Base-by-base conservation (phyloP, 2,329 filamentous ascomycete genomes). In the Parasarocladium wereldwijsianum region DNA sequence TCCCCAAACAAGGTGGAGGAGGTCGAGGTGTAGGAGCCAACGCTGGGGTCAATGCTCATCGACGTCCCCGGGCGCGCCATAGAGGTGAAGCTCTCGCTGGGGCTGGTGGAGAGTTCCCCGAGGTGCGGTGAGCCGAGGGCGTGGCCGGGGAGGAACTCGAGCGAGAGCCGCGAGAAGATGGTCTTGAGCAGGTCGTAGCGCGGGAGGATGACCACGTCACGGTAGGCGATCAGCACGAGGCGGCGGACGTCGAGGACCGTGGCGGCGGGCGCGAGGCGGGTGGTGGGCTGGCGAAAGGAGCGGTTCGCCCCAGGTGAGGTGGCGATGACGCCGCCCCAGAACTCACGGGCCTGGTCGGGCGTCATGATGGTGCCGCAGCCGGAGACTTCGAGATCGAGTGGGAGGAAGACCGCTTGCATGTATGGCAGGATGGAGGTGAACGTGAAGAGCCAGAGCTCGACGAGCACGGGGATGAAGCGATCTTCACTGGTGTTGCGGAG, bases 361-460 rank as follows among this genome's bases (percentile, higher is more conserved):
- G 68, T 76, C 68, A 96, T 77, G 32, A 96, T 68, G 0, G 72
- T 63, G 11, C 90, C 90, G 26, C 70, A 69, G 5, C 87, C 90
- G 31, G 83, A 77, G 48, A 98, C 93, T 49, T 98, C 90, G 8
- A 93, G 69, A 45, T 98, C 90, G 1, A 98, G 59, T 0, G 86
- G 90, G 2, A 98, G 60, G 47, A 98, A 94, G 1, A 94, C 86
- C 1, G 87, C 85, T 57, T 96, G 87, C 43, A 98, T 76, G 46
- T 93, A 96, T 0, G 90, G 90, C 5, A 96, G 57, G 21, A 96
- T 82, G 6, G 72, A 80, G 3, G 84, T 87, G 44, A 94, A 94
- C 0, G 90, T 86, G 26, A 90, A 76, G 35, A 92, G 71, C 90
- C 90, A 98, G 46, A 94, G 75, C 47, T 93, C 84, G 3, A 94